phyloP scores from a whole-genome alignment of 768 basidiomycete species.

The Boletus insuetus region DNA sequence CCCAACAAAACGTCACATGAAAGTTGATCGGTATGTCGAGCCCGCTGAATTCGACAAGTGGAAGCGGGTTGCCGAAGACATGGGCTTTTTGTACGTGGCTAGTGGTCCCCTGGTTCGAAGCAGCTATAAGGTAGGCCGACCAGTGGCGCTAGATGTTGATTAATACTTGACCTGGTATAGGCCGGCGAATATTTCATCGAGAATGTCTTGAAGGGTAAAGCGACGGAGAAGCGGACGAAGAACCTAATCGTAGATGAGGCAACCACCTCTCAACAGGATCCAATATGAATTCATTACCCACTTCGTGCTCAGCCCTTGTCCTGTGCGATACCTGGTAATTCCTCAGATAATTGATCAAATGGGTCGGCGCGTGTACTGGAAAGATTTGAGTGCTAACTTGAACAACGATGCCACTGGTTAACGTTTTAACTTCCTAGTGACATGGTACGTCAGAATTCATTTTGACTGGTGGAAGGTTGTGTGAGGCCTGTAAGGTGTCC shows the following conservation, averaged over 20 bases:
- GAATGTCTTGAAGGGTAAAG: slow-evolving; percentile 75
- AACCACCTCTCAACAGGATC: slow-evolving; percentile 1
- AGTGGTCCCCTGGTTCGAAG: slow-evolving; percentile 95
- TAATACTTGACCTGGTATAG: slow-evolving; percentile 37
- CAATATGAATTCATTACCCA: slow-evolving; percentile 6
- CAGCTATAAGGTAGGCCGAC: slow-evolving; percentile 84
- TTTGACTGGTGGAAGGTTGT: too few relatives aligned
- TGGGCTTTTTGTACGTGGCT: slow-evolving; percentile 97
- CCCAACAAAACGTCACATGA: slow-evolving; percentile 98
- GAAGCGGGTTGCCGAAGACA: slow-evolving; percentile 85
- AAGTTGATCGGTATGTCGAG: slow-evolving; percentile 94
- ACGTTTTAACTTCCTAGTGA: too few relatives aligned
- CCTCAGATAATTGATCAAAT: too few relatives aligned
- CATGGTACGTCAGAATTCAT: too few relatives aligned
- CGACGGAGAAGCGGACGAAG: slow-evolving; percentile 39
- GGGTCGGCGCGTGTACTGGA: too few relatives aligned
- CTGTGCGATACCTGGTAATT: too few relatives aligned
- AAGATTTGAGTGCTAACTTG: too few relatives aligned
- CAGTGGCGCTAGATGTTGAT: neutral
- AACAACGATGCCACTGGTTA: too few relatives aligned
- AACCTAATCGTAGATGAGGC: slow-evolving; percentile 28
- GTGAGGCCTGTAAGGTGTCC: too few relatives aligned
- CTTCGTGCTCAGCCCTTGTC: neutral
- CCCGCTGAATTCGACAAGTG: slow-evolving; percentile 91
- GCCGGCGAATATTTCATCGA: slow-evolving; percentile 97